Percentiles rank a stretch among this genome's conserved stretches.
Conservation (phyloP, 2,329 filamentous ascomycete species). For the Cladosporium sp. region DNA sequence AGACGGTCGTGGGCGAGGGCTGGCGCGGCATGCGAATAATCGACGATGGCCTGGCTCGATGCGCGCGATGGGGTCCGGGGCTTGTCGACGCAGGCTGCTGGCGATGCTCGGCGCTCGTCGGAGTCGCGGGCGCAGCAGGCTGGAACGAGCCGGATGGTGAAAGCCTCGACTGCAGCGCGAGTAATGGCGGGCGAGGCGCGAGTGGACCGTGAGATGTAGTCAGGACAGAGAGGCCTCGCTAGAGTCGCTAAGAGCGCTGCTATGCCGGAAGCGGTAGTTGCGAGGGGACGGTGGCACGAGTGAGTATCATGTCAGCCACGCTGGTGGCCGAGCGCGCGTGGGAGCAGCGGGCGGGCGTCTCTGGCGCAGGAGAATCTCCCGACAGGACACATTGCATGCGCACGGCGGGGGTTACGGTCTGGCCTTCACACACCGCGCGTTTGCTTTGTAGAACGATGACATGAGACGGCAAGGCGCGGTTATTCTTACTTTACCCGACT, state of each 20-base stretch:
- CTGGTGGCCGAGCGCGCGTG: neutral
- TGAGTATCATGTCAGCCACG: neutral
- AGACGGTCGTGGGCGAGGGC: neutral
- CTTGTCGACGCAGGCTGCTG: neutral
- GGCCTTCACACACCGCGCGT: too few relatives aligned
- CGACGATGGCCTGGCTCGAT: constrained; percentile 1
- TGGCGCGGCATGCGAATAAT: constrained; percentile 9
- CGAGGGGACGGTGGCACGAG: neutral
- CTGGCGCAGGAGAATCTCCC: neutral
- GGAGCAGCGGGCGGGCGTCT: neutral
- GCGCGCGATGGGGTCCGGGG: too few relatives aligned
- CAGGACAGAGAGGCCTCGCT: neutral
- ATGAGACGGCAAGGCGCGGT: too few relatives aligned
- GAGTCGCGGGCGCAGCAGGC: too few relatives aligned
- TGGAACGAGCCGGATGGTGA: too few relatives aligned
- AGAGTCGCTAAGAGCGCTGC: too few relatives aligned
- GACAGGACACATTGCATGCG: neutral
- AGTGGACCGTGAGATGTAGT: neutral
- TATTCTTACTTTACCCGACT: too few relatives aligned
- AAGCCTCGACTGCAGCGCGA: neutral
- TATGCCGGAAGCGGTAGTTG: neutral
- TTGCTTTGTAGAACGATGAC: too few relatives aligned
- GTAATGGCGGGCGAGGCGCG: neutral
- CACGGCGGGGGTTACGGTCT: too few relatives aligned
- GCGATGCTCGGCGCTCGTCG: neutral